Percentiles rank a stretch among this genome's conserved stretches.
Evolutionary conservation across 257 asterid genomes (phyloP).

Genomic region (Primulina huaijiensis): DNA sequence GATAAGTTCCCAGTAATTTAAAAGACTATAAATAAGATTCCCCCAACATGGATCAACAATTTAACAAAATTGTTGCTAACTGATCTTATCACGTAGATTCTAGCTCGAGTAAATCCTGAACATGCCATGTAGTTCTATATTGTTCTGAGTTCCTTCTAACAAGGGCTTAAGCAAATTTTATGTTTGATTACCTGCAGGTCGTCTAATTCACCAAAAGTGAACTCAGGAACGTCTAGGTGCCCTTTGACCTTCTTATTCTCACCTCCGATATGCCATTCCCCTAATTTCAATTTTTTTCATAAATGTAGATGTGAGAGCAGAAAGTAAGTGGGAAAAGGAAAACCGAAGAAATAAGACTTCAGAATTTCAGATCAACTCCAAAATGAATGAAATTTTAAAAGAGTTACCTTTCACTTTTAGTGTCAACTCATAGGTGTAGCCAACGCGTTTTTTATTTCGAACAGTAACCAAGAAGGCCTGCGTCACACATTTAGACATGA

Average conservation of each 20-base stretch:
- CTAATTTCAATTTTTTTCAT: constrained; percentile 33
- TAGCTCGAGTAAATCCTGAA: neutral
- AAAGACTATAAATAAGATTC: no score
- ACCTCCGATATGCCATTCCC: constrained; percentile 79
- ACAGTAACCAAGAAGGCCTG: constrained; percentile 92
- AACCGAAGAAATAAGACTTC: neutral
- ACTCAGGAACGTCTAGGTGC: constrained; percentile 68
- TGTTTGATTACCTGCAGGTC: constrained; percentile 68
- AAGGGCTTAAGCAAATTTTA: neutral
- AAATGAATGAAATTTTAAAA: neutral
- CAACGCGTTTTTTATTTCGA: constrained; percentile 91
- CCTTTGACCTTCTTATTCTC: constrained; percentile 72
- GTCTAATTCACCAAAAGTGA: constrained; percentile 90
- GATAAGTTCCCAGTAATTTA: no score
- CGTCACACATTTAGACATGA: constrained; percentile 7
- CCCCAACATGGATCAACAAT: no score
- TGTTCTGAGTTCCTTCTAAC: neutral
- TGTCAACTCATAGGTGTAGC: constrained; percentile 83
- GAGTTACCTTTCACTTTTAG: constrained; percentile 66
- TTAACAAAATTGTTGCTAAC: no score
- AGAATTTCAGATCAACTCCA: neutral
- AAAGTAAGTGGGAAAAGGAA: neutral
- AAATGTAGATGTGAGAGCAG: neutral
- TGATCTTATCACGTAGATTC: no score
- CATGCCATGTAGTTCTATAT: neutral